Percentiles rank a stretch among this genome's conserved stretches.
Evolutionary conservation across 192 early-diverging fungal genomes (phyloP).

Genomic region (Entomortierella beljakovae): DNA sequence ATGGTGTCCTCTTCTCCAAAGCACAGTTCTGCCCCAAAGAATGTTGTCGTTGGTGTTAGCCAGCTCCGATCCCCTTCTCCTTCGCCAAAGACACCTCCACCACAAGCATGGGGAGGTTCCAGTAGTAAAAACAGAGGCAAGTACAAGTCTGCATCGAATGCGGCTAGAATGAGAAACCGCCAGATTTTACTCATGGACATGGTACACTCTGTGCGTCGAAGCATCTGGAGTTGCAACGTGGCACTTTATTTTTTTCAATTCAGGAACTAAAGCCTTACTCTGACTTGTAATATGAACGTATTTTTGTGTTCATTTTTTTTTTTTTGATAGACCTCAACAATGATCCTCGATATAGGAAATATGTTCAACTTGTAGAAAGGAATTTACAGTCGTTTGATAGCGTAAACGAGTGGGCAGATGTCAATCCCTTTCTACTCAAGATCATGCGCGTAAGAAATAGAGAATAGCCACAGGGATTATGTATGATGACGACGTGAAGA

Average conservation of each 20-base stretch:
- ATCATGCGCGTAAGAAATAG: constrained; percentile 72
- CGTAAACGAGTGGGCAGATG: constrained; percentile 95
- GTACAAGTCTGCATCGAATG: background rate
- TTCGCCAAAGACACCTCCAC: constrained; percentile 45
- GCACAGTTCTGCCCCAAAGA: constrained; percentile 28
- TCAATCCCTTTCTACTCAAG: constrained; percentile 89
- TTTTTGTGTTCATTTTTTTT: background rate
- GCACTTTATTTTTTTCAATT: background rate
- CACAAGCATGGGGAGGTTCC: constrained; percentile 39
- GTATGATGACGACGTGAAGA: background rate
- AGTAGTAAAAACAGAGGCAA: constrained; percentile 47
- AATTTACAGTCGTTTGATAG: constrained; percentile 93
- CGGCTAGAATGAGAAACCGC: background rate
- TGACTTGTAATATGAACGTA: background rate
- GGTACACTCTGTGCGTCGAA: background rate
- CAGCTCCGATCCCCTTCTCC: constrained; percentile 49
- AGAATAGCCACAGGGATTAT: background rate
- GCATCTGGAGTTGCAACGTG: background rate
- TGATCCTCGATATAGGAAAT: constrained; percentile 88
- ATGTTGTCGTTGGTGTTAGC: background rate
- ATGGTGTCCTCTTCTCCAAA: constrained; percentile 35
- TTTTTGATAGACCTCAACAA: constrained; percentile 47
- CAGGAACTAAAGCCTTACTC: background rate
- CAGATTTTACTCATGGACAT: background rate
- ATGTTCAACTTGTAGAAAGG: constrained; percentile 83